A percentile compares a stretch with the other conserved stretches of the same genome.
Conservation (phyloP, 495 filamentous ascomycete species). For the Neurospora pannonica region DNA sequence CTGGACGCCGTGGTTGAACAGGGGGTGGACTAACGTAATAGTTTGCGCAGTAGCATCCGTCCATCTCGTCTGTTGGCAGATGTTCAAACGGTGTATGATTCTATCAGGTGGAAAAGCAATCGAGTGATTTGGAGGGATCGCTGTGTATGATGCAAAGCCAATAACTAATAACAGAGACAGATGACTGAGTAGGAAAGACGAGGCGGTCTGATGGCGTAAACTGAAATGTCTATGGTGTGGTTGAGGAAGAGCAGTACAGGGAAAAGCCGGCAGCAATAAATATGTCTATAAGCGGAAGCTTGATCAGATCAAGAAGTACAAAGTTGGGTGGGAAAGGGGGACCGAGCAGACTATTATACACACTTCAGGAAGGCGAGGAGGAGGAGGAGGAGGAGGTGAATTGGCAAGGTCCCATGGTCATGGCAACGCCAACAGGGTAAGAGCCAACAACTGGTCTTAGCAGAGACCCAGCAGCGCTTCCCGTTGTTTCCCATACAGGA, state of each 20-base stretch:
- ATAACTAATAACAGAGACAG: background rate
- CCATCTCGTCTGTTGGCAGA: conserved; percentile 2
- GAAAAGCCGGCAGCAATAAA: background rate
- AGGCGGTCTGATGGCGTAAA: background rate
- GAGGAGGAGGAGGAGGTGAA: background rate
- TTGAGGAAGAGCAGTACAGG: background rate
- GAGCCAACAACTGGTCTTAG: background rate
- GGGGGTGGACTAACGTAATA: conserved; percentile 35
- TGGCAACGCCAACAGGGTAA: background rate
- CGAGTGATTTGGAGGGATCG: background rate
- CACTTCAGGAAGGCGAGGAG: background rate
- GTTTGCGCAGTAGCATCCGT: conserved; percentile 41
- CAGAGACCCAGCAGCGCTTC: background rate
- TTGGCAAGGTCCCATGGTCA: background rate
- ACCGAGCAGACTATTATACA: background rate
- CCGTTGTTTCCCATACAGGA: background rate
- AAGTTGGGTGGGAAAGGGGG: background rate
- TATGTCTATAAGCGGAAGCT: background rate
- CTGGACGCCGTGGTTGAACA: background rate
- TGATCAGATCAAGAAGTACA: background rate
- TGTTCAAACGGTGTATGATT: background rate
- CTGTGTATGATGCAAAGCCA: background rate
- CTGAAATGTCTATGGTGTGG: background rate
- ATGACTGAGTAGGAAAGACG: background rate
- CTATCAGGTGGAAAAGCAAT: background rate